A percentile compares a stretch with the other conserved stretches of the same genome.
These are phyloP conservation scores for Didymosphaeria variabile DNA, from an alignment of 2,329 filamentous ascomycete species.

Conservation along the genomic window DNA sequence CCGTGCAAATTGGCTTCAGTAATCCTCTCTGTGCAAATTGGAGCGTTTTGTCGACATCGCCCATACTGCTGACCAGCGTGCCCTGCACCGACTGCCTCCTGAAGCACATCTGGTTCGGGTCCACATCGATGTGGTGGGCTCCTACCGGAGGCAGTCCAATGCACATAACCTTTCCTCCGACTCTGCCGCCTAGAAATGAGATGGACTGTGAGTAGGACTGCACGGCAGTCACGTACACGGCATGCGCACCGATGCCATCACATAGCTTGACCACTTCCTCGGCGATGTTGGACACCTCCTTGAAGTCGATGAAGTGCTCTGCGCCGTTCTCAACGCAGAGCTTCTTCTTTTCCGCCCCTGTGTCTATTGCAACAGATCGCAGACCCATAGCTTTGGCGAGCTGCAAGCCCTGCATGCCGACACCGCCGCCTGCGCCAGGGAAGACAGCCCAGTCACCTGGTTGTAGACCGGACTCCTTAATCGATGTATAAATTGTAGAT, in stretches of 20 bases:
- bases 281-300: constrained; percentile 41
- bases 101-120: constrained; percentile 47
- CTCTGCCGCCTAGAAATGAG: constrained; percentile 53
- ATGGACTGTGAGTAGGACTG: constrained; percentile 42
- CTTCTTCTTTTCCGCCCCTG: constrained; percentile 46
- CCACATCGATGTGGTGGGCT: constrained; percentile 41
- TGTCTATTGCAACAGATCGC: constrained; percentile 48
- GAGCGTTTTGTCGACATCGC: constrained; percentile 57
- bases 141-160: constrained; percentile 54
- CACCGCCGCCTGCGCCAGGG: constrained; percentile 56
- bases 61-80: constrained; percentile 58
- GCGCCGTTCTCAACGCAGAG: constrained; percentile 46
- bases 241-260: constrained; percentile 50
- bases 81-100: constrained; percentile 47
- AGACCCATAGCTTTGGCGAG: constrained; percentile 52
- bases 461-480: constrained; percentile 60
- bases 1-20: constrained; percentile 60
- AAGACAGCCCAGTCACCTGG: constrained; percentile 63
- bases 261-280: constrained; percentile 44
- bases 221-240: constrained; percentile 50
- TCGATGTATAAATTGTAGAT: constrained; percentile 65
- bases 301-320: constrained; percentile 52
- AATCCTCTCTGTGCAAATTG: constrained; percentile 61
- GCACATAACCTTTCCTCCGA: constrained; percentile 64
- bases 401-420: constrained; percentile 67